A percentile compares a stretch with the other conserved stretches of the same genome.
phyloP scores from a whole-genome alignment of 805 yeast genomes.

The Candida silvicultrix region DNA sequence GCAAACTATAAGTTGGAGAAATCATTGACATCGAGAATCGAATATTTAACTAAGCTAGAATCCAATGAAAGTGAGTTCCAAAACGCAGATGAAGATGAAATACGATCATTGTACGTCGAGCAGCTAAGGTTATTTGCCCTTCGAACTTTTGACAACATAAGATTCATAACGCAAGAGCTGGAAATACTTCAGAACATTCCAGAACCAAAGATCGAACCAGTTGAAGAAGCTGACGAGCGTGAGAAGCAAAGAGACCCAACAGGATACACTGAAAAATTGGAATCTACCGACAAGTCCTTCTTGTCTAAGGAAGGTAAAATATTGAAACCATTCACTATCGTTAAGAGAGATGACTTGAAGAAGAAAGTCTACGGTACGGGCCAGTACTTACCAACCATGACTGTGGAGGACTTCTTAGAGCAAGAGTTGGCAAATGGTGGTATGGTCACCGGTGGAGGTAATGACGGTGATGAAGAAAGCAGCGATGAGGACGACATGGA shows the following conservation, averaged over 20 bases:
- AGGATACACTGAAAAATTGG: conserved; percentile 62
- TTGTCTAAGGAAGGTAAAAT: conserved; percentile 73
- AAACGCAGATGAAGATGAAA: conserved; percentile 55
- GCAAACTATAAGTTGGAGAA: conserved; percentile 58
- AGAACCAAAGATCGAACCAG: conserved; percentile 19
- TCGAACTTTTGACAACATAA: conserved; percentile 49
- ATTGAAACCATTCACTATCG: conserved; percentile 76
- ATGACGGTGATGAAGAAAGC: conserved; percentile 27
- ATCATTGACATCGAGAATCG: conserved; percentile 39
- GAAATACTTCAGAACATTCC: conserved; percentile 51
- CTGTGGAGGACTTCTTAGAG: conserved; percentile 86
- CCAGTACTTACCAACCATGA: conserved; percentile 87
- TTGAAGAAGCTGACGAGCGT: conserved; percentile 8
- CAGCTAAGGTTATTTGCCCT: conserved; percentile 48
- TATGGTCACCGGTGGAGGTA: conserved; percentile 47
- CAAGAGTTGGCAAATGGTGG: conserved; percentile 84
- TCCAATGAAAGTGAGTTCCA: conserved; percentile 25
- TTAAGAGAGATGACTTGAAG: conserved; percentile 50
- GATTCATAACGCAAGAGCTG: conserved; percentile 56
- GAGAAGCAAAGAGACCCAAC: conserved; percentile 24
- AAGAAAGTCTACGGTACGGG: conserved; percentile 84
- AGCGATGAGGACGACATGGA: conserved; percentile 54
- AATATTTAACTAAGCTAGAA: conserved; percentile 30
- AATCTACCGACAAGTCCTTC: conserved; percentile 42
- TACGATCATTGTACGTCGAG: conserved; percentile 49